Evolutionary conservation across 116 monocot genomes (phyloP).

Genomic region (Phalaenopsis hybrid): DNA sequence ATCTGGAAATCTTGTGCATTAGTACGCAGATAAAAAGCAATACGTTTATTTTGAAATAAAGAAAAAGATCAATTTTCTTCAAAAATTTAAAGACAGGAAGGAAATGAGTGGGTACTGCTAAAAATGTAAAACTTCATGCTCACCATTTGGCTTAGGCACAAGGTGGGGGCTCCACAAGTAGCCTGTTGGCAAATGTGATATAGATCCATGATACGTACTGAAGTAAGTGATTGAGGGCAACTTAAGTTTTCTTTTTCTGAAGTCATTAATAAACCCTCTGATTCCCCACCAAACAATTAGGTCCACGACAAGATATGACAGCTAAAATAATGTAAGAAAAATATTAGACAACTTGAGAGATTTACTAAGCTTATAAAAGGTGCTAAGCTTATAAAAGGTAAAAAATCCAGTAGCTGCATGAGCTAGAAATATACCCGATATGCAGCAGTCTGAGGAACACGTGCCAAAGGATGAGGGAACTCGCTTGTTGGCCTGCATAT

Average conservation of each 20-base stretch:
- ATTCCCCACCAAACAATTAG: slow-evolving; percentile 93
- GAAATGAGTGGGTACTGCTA: neutral
- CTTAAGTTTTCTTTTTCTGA: slow-evolving; percentile 81
- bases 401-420: neutral
- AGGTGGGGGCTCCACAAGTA: slow-evolving; percentile 98
- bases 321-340: slow-evolving; percentile 38
- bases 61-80: neutral
- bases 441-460: slow-evolving; percentile 78
- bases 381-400: too few species aligned
- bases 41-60: neutral
- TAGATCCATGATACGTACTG: slow-evolving; percentile 90
- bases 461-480: slow-evolving; percentile 87
- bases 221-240: slow-evolving; percentile 91
- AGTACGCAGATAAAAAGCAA: slow-evolving; percentile 3
- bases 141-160: slow-evolving; percentile 91
- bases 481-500: slow-evolving; percentile 94
- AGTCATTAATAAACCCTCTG: slow-evolving; percentile 82
- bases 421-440: slow-evolving; percentile 49
- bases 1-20: slow-evolving; percentile 42
- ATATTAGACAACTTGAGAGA: neutral
- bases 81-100: neutral
- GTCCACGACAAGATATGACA: slow-evolving; percentile 88
- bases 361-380: neutral
- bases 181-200: slow-evolving; percentile 88
- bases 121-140: slow-evolving; percentile 2